phyloP scores from a whole-genome alignment of 164 flowering plant genomes.

The Vitis vinifera region ASM3070453v1 NC_081818.1:326501-327000 shows the following conservation, averaged over 20 bases:
- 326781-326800: not conserved
- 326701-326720: conserved; percentile 22
- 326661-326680: conserved; percentile 1
- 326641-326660: conserved; percentile 4
- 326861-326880: not conserved
- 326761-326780: not conserved
- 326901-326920: not conserved
- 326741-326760: not conserved
- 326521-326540: conserved; percentile 6
- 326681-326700: conserved; percentile 1
- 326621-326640: conserved; percentile 26
- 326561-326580: not conserved
- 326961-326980: not conserved
- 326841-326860: conserved; percentile 11
- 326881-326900: too few relatives aligned
- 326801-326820: conserved; percentile 28
- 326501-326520: conserved; percentile 19
- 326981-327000: not conserved
- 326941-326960: not conserved
- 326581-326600: not conserved
- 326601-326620: conserved; percentile 13
- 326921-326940: not conserved
- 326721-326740: conserved; percentile 19
- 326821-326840: conserved; percentile 9
- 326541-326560: conserved; percentile 2